Evolutionary conservation across 2,329 filamentous ascomycete genomes (phyloP), one percentile per base, ranked within the genome.

Genomic region (Cercospora sp.): DNA sequence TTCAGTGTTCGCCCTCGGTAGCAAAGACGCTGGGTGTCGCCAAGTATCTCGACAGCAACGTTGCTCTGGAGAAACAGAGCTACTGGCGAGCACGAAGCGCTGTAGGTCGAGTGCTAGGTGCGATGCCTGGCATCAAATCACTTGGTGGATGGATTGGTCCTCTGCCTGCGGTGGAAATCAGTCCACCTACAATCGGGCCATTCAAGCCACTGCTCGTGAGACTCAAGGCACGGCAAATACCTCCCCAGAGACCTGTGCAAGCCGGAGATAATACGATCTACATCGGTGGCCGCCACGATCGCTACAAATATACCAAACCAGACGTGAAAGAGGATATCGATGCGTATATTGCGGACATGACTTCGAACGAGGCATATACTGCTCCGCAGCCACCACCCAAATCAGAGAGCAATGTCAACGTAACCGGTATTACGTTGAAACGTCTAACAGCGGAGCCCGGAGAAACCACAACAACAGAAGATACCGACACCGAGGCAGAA

Each of bases 281-380:
- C 18, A 42, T 61, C 23, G 39, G 59, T 31, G 59, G 59, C 33
- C 39, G 33, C 5, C 39, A 61, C 8, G 59, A 61, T 30, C 33
- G 20, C 18, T 61, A 28, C 36, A 45, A 42, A 2, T 45, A 61
- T 7, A 61, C 59, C 4, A 42, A 31, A 28, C 31, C 59, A 2
- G 39, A 36, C 1, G 18, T 36, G 9, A 36, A 45, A 36, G 59
- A 61, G 1, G 36, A 61, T 5, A 26, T 48, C 12, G 26, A 61
- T 23, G 59, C 59, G 12, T 61, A 61, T 5, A 45, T 61, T 13
- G 59, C 59, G 3, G 59, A 61, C 12, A 61, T 61, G 59, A 61
- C 33, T 13, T 26, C 59, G 3, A 28, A 45, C 12, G 59, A 45
- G 2, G 39, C 33, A 7, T 61, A 61, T 8, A 45, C 39, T 28